These are phyloP conservation scores for Mucor irregularis DNA, from an alignment of 371 early-diverging fungal species.

Conservation along the genomic window DNA sequence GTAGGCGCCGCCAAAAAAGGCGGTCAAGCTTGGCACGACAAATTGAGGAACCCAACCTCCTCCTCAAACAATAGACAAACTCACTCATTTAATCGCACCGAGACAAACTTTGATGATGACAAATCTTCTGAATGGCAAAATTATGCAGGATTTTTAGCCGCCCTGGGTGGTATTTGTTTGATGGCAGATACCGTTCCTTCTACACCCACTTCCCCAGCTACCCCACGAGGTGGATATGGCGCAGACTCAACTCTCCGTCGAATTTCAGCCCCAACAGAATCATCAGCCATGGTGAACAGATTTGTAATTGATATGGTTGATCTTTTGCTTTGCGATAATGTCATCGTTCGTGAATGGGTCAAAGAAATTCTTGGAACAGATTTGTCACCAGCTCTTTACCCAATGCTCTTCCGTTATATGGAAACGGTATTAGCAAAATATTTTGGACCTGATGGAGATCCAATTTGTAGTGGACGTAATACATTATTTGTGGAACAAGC, in stretches of 20 bases:
- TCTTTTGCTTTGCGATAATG: slow-evolving; percentile 81
- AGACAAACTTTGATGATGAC: slow-evolving; percentile 39
- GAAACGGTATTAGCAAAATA: slow-evolving; percentile 75
- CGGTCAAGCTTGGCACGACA: slow-evolving; percentile 44
- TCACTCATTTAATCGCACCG: slow-evolving; percentile 8
- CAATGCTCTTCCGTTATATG: slow-evolving; percentile 81
- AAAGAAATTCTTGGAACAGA: slow-evolving; percentile 88
- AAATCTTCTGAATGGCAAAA: slow-evolving; percentile 66
- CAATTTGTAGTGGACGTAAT: slow-evolving; percentile 74
- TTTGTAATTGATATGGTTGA: slow-evolving; percentile 88
- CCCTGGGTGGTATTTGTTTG: slow-evolving; percentile 67
- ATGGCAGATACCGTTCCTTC: slow-evolving; percentile 43
- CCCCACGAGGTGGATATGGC: slow-evolving; percentile 17
- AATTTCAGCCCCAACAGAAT: slow-evolving; percentile 46
- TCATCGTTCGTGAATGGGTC: slow-evolving; percentile 88
- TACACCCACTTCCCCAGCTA: slow-evolving; percentile 33
- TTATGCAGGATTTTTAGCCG: slow-evolving; percentile 72
- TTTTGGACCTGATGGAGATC: slow-evolving; percentile 77
- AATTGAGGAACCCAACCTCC: slow-evolving; percentile 29
- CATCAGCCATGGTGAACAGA: slow-evolving; percentile 70
- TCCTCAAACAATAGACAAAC: slow-evolving; percentile 21
- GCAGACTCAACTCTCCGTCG: slow-evolving; percentile 26
- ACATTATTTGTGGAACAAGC: slow-evolving; percentile 90
- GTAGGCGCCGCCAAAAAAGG: slow-evolving; percentile 15
- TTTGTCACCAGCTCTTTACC: slow-evolving; percentile 80